Conservation (phyloP, 2,329 filamentous ascomycete species). For the Botryotinia calthae region DNA sequence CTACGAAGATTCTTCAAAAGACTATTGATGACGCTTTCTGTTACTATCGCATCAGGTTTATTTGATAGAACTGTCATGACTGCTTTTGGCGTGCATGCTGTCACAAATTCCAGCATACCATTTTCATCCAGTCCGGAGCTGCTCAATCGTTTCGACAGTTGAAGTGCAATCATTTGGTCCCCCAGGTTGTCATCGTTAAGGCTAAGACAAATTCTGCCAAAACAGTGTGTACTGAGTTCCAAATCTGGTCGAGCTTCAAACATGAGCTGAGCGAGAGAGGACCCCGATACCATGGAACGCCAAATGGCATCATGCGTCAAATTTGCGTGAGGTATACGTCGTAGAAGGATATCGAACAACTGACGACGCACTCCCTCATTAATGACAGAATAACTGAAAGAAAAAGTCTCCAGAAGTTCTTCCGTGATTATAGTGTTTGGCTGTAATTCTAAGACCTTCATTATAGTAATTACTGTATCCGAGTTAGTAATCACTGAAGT, state of each 20-base stretch:
- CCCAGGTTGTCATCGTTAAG: rapidly evolving
- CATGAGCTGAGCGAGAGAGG: not conserved
- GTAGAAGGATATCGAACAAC: not conserved
- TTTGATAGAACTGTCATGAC: not conserved
- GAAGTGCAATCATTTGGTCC: not conserved
- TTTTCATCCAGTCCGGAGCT: not conserved
- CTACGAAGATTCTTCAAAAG: no score
- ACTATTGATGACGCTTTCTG: not conserved
- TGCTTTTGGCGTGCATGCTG: rapidly evolving
- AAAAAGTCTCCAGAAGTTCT: not conserved
- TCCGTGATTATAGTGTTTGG: not conserved
- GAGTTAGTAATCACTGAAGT: no score
- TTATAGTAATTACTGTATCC: rapidly evolving
- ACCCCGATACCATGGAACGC: rapidly evolving
- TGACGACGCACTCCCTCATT: not conserved
- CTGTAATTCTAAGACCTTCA: not conserved
- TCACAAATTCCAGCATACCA: not conserved
- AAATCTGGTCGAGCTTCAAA: not conserved
- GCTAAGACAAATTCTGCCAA: not conserved
- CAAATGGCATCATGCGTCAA: not conserved
- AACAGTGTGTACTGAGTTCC: no score
- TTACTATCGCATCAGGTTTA: not conserved
- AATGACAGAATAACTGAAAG: rapidly evolving
- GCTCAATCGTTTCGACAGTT: not conserved
- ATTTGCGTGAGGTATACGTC: not conserved